Evolutionary conservation across 805 yeast species (phyloP).

Genomic region (Starmera caribaea): DNA sequence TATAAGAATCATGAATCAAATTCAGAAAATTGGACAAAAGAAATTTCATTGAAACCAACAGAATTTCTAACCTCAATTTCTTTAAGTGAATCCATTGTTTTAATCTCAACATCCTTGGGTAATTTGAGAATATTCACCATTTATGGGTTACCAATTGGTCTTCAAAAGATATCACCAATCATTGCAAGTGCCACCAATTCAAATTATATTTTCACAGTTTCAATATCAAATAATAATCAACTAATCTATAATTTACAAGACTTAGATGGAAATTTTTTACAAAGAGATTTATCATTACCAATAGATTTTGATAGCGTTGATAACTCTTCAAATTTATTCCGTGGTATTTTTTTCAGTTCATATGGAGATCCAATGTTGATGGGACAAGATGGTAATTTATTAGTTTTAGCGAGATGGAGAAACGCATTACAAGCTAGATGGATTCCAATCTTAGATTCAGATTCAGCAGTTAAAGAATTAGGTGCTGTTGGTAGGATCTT

Average conservation of each 20-base stretch:
- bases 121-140: constrained; percentile 61
- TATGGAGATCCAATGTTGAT: constrained; percentile 87
- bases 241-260: constrained; percentile 33
- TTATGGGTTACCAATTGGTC: constrained; percentile 61
- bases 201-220: constrained; percentile 20
- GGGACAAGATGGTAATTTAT: constrained; percentile 66
- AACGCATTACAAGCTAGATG: constrained; percentile 67
- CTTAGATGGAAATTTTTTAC: constrained; percentile 36
- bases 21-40: constrained; percentile 63
- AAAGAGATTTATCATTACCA: constrained; percentile 39
- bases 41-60: constrained; percentile 35
- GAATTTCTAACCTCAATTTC: constrained; percentile 66
- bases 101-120: constrained; percentile 71
- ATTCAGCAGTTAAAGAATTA: constrained; percentile 35
- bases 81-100: constrained; percentile 48
- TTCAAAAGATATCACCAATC: constrained; percentile 66
- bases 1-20: constrained; percentile 63
- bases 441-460: constrained; percentile 68
- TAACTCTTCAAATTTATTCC: constrained; percentile 24
- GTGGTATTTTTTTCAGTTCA: constrained; percentile 75
- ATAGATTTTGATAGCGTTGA: constrained; percentile 16
- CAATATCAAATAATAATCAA: constrained; percentile 20
- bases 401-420: constrained; percentile 74
- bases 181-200: constrained; percentile 35
- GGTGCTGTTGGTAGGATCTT: constrained; percentile 46